Conservation (phyloP, 2,329 filamentous ascomycete species). For the Aspergillus hiratsukae region DNA sequence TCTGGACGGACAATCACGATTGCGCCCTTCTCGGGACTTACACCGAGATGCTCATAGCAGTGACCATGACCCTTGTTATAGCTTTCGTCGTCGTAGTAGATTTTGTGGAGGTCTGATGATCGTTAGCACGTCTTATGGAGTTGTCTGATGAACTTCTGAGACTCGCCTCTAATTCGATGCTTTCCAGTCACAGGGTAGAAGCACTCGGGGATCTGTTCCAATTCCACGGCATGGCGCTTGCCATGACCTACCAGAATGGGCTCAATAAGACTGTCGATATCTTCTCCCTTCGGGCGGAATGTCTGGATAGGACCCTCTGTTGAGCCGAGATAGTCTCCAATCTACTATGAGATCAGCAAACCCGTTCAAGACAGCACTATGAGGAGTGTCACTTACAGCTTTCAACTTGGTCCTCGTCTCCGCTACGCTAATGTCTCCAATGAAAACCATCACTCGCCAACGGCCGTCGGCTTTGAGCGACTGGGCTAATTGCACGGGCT, state of each 20-base stretch:
- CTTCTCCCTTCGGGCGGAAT: slow-evolving; percentile 41
- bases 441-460: slow-evolving; percentile 51
- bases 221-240: slow-evolving; percentile 46
- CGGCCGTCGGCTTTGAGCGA: slow-evolving; percentile 50
- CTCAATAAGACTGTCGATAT: slow-evolving; percentile 56
- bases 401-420: slow-evolving; percentile 27
- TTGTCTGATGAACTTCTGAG: neutral
- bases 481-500: slow-evolving; percentile 49
- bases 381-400: slow-evolving; percentile 28
- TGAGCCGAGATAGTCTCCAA: slow-evolving; percentile 39
- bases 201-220: slow-evolving; percentile 50
- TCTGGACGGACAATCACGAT: slow-evolving; percentile 57
- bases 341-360: slow-evolving; percentile 20
- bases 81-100: slow-evolving; percentile 53
- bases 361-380: neutral
- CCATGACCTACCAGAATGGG: slow-evolving; percentile 51
- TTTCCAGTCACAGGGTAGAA: slow-evolving; percentile 56
- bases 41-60: slow-evolving; percentile 54
- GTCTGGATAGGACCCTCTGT: slow-evolving; percentile 37
- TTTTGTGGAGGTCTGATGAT: slow-evolving; percentile 53
- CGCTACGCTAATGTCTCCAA: slow-evolving; percentile 38
- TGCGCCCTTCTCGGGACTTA: slow-evolving; percentile 44
- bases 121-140: neutral
- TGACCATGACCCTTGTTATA: slow-evolving; percentile 54
- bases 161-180: slow-evolving; percentile 51